Evolutionary conservation across 2,329 filamentous ascomycete genomes (phyloP), one percentile per base, ranked within the genome.

Genomic region (Eurotiales sp.): DNA sequence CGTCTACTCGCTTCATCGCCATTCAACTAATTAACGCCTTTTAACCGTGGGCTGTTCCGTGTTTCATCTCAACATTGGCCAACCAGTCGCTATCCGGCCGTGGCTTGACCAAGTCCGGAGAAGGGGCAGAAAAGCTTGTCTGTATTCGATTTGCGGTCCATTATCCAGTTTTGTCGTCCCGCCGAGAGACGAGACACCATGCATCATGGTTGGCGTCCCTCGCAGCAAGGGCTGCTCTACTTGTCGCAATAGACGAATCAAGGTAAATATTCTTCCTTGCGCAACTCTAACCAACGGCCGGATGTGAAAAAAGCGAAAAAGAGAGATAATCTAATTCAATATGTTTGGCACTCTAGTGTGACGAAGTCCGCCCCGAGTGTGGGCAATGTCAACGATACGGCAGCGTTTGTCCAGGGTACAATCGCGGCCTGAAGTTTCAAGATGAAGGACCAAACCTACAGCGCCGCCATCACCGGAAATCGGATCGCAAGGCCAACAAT

Each of bases 191-290:
- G 41, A 41, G 50, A 32, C 51, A 53, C 43, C 46, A 54, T 50
- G 46, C 51, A 61, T 53, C 47, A 72, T 72, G 70, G 69, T 72
- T 44, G 70, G 70, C 32, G 65, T 72, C 47, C 70, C 70, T 45
- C 62, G 70, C 50, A 72, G 69, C 56, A 72, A 67, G 59, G 70
- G 69, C 36, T 73, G 70, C 60, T 56, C 66, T 50, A 64, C 67
- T 25, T 73, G 70, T 56, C 68, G 69, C 17, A 63, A 69, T 55
- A 62, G 70, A 51, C 66, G 68, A 19, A 66, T 73, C 46, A 71
- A 67, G 60, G 68, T 64, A 47, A 61, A 8, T 21, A 19, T 37
- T 15, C 4, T 40, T 30, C 29, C 30, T 19, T 29, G 6, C 32
- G 25, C 5, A 27, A 27, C 5, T 27, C 25, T 10, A 27, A 27